phyloP scores from a whole-genome alignment of 257 asterid species.

The Phtheirospermum japonicum region DNA sequence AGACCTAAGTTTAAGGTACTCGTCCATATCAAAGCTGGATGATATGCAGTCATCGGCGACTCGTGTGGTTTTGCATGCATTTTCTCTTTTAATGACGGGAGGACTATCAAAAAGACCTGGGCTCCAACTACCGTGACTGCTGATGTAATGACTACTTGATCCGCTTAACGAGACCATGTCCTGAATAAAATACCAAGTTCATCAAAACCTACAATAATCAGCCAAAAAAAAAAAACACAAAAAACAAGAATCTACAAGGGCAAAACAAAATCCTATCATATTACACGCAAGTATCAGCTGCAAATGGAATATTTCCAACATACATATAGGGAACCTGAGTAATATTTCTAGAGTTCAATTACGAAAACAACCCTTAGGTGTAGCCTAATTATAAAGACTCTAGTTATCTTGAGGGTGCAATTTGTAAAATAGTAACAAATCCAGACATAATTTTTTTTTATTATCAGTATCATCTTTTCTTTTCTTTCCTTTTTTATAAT shows the following conservation, averaged over 20 bases:
- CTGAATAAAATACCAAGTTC: slow-evolving; percentile 32
- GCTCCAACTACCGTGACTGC: slow-evolving; percentile 80
- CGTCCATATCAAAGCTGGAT: slow-evolving; percentile 56
- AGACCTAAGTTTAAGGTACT: slow-evolving; percentile 37
- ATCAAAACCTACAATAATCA: slow-evolving; percentile 11
- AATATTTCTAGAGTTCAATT: neutral
- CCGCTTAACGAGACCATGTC: slow-evolving; percentile 33
- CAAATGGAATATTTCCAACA: neutral
- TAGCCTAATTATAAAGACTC: neutral
- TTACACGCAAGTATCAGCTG: neutral
- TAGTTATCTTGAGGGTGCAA: no score
- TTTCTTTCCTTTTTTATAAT: neutral
- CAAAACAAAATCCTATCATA: slow-evolving; percentile 1
- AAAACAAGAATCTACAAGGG: neutral
- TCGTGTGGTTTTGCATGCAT: slow-evolving; percentile 20
- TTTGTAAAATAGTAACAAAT: no score
- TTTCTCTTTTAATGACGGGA: slow-evolving; percentile 23
- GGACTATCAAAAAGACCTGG: slow-evolving; percentile 33
- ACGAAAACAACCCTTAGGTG: neutral
- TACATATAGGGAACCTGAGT: neutral
- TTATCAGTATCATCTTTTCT: neutral
- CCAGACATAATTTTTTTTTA: no score
- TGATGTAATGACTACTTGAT: slow-evolving; percentile 39
- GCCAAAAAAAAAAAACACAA: neutral
- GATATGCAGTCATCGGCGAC: slow-evolving; percentile 21